Conservation (phyloP, 2,329 filamentous ascomycete genomes). For the Dothideomycetidae sp. region DNA sequence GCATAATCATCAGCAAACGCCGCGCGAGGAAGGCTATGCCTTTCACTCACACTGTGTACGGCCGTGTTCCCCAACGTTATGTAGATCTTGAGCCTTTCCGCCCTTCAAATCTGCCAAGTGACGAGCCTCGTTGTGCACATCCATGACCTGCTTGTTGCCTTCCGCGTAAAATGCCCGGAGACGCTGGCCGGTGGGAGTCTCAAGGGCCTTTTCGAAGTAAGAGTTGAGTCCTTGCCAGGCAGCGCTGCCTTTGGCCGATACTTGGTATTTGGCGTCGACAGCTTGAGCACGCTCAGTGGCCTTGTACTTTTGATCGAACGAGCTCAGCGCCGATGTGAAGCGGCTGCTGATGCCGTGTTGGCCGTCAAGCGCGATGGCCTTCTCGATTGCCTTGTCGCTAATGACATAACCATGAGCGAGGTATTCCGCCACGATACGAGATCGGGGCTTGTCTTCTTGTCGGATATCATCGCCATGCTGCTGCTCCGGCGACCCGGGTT, state of each 20-base stretch:
- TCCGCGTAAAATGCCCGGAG: slow-evolving; percentile 77
- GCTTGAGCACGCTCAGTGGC: slow-evolving; percentile 75
- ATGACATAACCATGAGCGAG: slow-evolving; percentile 87
- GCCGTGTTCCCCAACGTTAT: slow-evolving; percentile 26
- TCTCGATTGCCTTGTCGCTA: slow-evolving; percentile 61
- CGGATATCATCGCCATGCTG: slow-evolving; percentile 55
- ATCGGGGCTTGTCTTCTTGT: slow-evolving; percentile 93
- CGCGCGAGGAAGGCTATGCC: too few species aligned
- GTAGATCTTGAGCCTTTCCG: slow-evolving; percentile 39
- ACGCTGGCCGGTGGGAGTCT: slow-evolving; percentile 76
- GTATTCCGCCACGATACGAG: slow-evolving; percentile 89
- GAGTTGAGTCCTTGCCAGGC: slow-evolving; percentile 57
- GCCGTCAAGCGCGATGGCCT: slow-evolving; percentile 74
- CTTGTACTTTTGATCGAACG: slow-evolving; percentile 74
- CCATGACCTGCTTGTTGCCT: slow-evolving; percentile 75
- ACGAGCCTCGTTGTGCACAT: slow-evolving; percentile 83
- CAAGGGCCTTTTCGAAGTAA: slow-evolving; percentile 89
- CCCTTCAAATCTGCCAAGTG: slow-evolving; percentile 81
- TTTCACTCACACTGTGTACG: slow-evolving; percentile 26
- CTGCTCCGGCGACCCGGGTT: slow-evolving; percentile 40
- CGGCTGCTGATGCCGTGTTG: slow-evolving; percentile 72
- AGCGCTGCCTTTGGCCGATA: slow-evolving; percentile 56
- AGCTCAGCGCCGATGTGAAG: slow-evolving; percentile 62
- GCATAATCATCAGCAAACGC: background rate
- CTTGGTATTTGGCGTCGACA: slow-evolving; percentile 71